Base-by-base conservation (phyloP, 2,329 filamentous ascomycete genomes). In the Exophiala phaeomuriformis region DNA sequence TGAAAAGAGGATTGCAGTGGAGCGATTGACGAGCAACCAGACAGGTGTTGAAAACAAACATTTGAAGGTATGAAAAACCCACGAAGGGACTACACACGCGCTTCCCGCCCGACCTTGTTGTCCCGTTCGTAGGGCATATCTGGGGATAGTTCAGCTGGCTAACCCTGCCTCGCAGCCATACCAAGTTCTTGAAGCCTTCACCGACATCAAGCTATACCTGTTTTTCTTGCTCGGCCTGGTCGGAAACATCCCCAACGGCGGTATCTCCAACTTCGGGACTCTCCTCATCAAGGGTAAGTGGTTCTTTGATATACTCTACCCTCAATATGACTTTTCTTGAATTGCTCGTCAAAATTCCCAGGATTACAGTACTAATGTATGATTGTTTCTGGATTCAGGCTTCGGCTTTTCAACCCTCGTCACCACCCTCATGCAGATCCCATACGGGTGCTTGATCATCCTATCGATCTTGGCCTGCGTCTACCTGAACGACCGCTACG, bases 141-240 rank as follows among this genome's bases (percentile, higher is more conserved):
- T 19, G 19, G 19, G 19, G 19, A 19, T 19, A 19, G 19, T 19
- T 19, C 7, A 7, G 7, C 36, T 39, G 36, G 30, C 48, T 43
- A 33, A 43, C 39, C 27, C 29, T 42, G 30, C n/a, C 12, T 32
- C 7, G 28, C 33, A 58, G 61, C 74, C 72, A 52, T 70, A 73
- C 12, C 80, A 83, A 62, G 71, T 81, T 45, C 62, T 68, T 8
- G 81, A 83, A 59, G 78, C 79, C 0, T 77, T 81, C 45, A 64
- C 68, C 39, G 81, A 83, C 62, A 75, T 77, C 60, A 82, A 83
- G 65, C 72, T 79, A 0, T 82, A 79, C 66, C 69, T 83, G 10
- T 80, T 82, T 60, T 78, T 78, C 42, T 53, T 75, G 5, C 67
- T 80, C 36, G 77, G 75, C 0, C 60, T 75, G 8, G 72, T 79